phyloP scores from a whole-genome alignment of 2,329 filamentous ascomycete species.

The Coniochaeta pulveracea region DNA sequence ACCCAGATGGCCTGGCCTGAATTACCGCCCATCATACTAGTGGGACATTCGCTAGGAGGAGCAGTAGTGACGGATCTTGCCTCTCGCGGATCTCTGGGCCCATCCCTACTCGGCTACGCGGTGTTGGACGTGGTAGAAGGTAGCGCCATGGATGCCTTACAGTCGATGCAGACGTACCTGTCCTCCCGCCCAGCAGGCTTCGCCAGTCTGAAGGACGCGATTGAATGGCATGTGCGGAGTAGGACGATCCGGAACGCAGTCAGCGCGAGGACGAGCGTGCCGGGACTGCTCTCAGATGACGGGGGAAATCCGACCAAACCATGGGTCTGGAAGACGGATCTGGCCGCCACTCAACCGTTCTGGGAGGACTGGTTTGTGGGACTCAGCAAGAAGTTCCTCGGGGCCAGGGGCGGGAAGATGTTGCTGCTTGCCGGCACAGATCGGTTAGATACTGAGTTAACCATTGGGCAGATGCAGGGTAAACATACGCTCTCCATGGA shows the following conservation, averaged over 20 bases:
- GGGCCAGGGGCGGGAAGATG: constrained; percentile 71
- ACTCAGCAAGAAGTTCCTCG: constrained; percentile 78
- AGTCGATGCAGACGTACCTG: constrained; percentile 89
- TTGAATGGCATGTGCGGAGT: constrained; percentile 89
- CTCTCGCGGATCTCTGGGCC: constrained; percentile 51
- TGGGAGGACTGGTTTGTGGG: constrained; percentile 93
- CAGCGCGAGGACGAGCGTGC: constrained; percentile 82
- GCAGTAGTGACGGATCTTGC: constrained; percentile 83
- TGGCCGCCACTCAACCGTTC: constrained; percentile 73
- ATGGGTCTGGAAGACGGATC: constrained; percentile 80
- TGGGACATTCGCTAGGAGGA: constrained; percentile 88
- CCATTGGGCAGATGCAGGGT: constrained; percentile 97
- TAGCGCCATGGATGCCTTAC: constrained; percentile 85
- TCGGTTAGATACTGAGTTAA: constrained; percentile 79
- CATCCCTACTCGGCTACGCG: constrained; percentile 67
- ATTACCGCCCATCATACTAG: constrained; percentile 65
- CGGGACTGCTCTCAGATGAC: constrained; percentile 50
- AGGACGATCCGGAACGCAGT: constrained; percentile 74
- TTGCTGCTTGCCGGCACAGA: constrained; percentile 82
- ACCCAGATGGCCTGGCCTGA: constrained; percentile 58
- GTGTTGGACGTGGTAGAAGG: constrained; percentile 95
- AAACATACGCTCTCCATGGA: constrained; percentile 13
- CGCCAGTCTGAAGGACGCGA: constrained; percentile 62
- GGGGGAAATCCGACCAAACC: constrained; percentile 22
- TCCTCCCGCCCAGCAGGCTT: constrained; percentile 72